Evolutionary conservation across 352 stramenopile species (phyloP).

Genomic region (Pythium graminicola): DNA sequence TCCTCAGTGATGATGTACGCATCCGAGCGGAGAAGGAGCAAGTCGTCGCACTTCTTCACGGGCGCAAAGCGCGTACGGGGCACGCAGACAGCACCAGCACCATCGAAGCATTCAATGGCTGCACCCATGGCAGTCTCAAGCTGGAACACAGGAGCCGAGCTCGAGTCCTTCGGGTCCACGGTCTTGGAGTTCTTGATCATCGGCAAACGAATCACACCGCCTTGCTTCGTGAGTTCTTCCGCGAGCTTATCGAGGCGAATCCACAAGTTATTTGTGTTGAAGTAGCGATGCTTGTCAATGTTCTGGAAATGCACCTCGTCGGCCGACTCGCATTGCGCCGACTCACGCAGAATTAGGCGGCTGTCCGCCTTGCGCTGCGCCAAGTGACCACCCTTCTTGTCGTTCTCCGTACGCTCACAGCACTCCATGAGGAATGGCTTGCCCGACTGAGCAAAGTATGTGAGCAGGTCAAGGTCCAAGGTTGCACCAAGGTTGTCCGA

Average conservation of each 20-base stretch:
- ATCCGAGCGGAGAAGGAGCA: constrained; percentile 94
- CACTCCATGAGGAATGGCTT: constrained; percentile 93
- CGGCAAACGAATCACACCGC: constrained; percentile 72
- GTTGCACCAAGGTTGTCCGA: constrained; percentile 84
- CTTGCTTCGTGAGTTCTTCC: constrained; percentile 71
- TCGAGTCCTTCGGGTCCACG: constrained; percentile 80
- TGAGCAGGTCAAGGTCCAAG: constrained; percentile 79
- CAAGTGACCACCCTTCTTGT: constrained; percentile 99
- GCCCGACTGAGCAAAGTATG: constrained; percentile 85
- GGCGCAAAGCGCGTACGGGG: constrained; percentile 82
- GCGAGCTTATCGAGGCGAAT: constrained; percentile 84
- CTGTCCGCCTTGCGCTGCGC: constrained; percentile 86
- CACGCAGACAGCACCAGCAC: constrained; percentile 81
- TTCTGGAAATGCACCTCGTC: constrained; percentile 84
- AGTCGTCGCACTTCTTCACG: constrained; percentile 87
- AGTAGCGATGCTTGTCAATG: constrained; percentile 84
- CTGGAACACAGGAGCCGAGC: constrained; percentile 82
- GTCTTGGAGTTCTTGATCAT: constrained; percentile 90
- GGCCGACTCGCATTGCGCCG: constrained; percentile 80
- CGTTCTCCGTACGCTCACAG: constrained; percentile 96
- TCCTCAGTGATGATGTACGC: constrained; percentile 96
- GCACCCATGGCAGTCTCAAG: constrained; percentile 84
- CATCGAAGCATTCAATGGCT: constrained; percentile 84
- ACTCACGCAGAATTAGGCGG: constrained; percentile 93
- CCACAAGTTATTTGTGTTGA: constrained; percentile 90